phyloP scores from a whole-genome alignment of 495 filamentous ascomycete genomes.

The Cenococcum geophilum region DNA sequence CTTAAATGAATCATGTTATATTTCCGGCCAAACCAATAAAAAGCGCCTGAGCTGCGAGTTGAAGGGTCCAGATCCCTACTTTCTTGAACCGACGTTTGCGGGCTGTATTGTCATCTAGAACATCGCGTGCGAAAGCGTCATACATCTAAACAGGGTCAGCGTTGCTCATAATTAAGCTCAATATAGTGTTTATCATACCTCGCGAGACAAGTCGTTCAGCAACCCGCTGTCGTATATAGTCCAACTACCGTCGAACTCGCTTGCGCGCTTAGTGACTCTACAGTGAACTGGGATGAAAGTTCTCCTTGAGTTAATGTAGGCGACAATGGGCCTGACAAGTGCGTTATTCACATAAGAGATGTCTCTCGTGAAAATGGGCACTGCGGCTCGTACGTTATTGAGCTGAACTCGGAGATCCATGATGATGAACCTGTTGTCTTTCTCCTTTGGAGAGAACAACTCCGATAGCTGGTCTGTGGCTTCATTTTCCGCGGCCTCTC shows the following conservation, averaged over 20 bases:
- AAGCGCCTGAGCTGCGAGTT: conserved; percentile 84
- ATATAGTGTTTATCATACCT: conserved; percentile 46
- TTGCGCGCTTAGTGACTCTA: conserved; percentile 77
- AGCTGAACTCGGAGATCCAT: conserved; percentile 88
- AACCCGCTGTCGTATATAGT: conserved; percentile 88
- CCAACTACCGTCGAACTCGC: conserved; percentile 95
- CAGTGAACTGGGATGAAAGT: conserved; percentile 94
- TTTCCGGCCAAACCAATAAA: conserved; percentile 86
- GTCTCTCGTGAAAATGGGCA: conserved; percentile 84
- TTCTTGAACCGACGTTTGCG: conserved; percentile 85
- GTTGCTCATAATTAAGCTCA: no score
- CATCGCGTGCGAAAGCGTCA: conserved; percentile 80
- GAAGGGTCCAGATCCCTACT: conserved; percentile 92
- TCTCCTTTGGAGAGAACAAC: conserved; percentile 24
- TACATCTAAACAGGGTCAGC: conserved; percentile 55
- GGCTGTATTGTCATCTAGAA: conserved; percentile 71
- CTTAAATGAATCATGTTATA: conserved; percentile 19
- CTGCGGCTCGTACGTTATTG: conserved; percentile 83
- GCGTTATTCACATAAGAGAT: conserved; percentile 95
- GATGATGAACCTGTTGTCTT: conserved; percentile 65
- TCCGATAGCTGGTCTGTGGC: conserved; percentile 3
- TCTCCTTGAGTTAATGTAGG: conserved; percentile 89
- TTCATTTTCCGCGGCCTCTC: conserved; percentile 19
- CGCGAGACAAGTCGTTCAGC: conserved; percentile 91
- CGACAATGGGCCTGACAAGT: conserved; percentile 92